Base-by-base conservation (phyloP, 2,329 filamentous ascomycete genomes). In the Hypoxylon sp. region DNA sequence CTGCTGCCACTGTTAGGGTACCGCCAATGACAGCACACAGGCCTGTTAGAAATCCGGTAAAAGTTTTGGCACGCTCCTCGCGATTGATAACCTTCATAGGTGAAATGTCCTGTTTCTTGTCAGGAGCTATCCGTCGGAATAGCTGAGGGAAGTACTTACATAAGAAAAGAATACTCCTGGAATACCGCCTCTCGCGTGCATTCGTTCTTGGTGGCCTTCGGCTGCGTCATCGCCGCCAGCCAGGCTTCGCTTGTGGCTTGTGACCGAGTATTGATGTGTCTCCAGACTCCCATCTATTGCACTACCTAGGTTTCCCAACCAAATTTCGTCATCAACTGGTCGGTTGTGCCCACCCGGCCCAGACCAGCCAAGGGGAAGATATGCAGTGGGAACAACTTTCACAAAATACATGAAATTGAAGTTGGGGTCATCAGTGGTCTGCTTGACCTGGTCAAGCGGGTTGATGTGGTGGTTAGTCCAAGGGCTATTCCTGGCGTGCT, bases 1-100 rank as follows among this genome's bases (percentile, higher is more conserved):
- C 96, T 5, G 97, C 96, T 10, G 96, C 96, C 17, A 99, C 96
- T 0, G 96, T 99, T 72, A 99, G 82, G 0, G 96, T 99, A 73
- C 96, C 96, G 68, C 96, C 96, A 55, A 99, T 91, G 68, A 98
- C 92, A 39, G 95, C 95, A 80, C 96, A 99, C 19, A 99, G 89
- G 52, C 96, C 96, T 0, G 96, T 95, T 65, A 99, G 81, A 85
- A 99, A 99, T 17, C 93, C 93, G 0, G 93, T 90, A 80, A 99
- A 97, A 3, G 92, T 92, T 85, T 98, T 98, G 67, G 91, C 85
- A 51, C 93, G 89, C 73, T 93, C 91, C 83, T 99, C 97, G 61
- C 94, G 92, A 84, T 99, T 99, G 82, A 99, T 92, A 68, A 99
- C 95, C 84, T 98, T 99, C 96, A 99, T 99, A 4, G 96, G 96